Evolutionary conservation across 768 basidiomycete genomes (phyloP).

Genomic region (Clavaria fumosa): DNA sequence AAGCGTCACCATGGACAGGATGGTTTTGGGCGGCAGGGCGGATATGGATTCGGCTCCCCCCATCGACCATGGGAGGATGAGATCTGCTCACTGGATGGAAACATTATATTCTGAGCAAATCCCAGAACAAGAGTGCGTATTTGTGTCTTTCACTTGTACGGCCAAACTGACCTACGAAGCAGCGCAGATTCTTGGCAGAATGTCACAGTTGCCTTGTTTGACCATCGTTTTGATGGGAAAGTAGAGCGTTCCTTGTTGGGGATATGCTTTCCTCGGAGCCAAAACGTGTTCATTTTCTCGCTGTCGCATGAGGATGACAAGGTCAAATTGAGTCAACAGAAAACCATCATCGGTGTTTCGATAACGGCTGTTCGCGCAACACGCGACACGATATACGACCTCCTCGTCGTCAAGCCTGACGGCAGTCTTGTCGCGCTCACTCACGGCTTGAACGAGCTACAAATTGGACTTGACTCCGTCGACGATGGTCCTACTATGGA

Average conservation of each 20-base stretch:
- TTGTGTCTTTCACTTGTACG: no score
- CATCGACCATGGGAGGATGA: slow-evolving; percentile 50
- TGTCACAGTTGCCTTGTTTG: slow-evolving; percentile 47
- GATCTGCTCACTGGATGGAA: slow-evolving; percentile 62
- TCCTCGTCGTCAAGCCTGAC: slow-evolving; percentile 47
- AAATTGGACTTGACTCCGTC: slow-evolving; percentile 8
- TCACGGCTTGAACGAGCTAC: slow-evolving; percentile 34
- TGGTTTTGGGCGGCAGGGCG: slow-evolving; percentile 40
- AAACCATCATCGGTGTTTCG: slow-evolving; percentile 30
- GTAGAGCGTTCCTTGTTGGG: slow-evolving; percentile 37
- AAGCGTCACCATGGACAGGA: slow-evolving; percentile 48
- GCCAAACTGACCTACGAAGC: no score
- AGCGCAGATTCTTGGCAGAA: slow-evolving; percentile 29
- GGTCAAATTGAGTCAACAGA: slow-evolving; percentile 25
- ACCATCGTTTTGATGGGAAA: slow-evolving; percentile 46
- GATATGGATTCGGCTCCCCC: slow-evolving; percentile 29
- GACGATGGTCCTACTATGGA: slow-evolving; percentile 13
- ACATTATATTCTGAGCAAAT: slow-evolving; percentile 36
- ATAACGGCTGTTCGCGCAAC: slow-evolving; percentile 46
- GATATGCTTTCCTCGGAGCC: slow-evolving; percentile 34
- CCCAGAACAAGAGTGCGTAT: slow-evolving; percentile 33
- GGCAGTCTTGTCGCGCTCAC: slow-evolving; percentile 42
- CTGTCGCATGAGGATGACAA: slow-evolving; percentile 29
- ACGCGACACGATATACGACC: slow-evolving; percentile 47
- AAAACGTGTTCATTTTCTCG: slow-evolving; percentile 31